A percentile compares a stretch with the other conserved stretches of the same genome.
Evolutionary conservation across 2,329 filamentous ascomycete genomes (phyloP).

Genomic region (Neoscytalidium dimidiatum): DNA sequence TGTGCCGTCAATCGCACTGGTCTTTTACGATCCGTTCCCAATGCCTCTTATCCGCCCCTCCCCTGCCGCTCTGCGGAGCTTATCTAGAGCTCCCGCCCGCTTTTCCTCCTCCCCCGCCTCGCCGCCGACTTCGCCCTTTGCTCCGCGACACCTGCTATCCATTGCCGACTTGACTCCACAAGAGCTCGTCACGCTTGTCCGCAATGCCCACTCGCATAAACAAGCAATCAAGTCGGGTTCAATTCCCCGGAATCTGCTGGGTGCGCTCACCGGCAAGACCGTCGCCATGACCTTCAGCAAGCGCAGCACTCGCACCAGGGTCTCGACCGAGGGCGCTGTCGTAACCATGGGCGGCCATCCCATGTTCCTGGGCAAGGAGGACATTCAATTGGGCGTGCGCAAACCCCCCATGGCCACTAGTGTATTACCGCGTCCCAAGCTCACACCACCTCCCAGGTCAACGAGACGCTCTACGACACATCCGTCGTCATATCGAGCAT

Average conservation of each 20-base stretch:
- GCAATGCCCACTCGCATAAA: constrained; percentile 80
- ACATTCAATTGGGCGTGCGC: constrained; percentile 89
- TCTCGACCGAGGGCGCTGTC: constrained; percentile 90
- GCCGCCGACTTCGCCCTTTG: constrained; percentile 56
- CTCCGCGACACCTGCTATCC: constrained; percentile 85
- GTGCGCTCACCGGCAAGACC: constrained; percentile 71
- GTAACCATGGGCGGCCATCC: constrained; percentile 86
- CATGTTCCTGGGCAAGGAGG: constrained; percentile 94
- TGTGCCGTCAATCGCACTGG: not conserved
- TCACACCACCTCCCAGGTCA: constrained; percentile 60
- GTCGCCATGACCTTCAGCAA: constrained; percentile 98
- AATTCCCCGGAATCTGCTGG: constrained; percentile 60
- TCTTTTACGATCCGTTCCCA: not conserved
- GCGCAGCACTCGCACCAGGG: constrained; percentile 86
- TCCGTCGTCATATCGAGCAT: constrained; percentile 86
- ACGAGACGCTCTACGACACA: constrained; percentile 93
- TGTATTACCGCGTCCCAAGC: not conserved
- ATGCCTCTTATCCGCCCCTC: constrained; percentile 37
- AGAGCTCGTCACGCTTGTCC: constrained; percentile 80
- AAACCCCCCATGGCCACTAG: not conserved
- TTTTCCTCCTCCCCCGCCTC: constrained; percentile 36
- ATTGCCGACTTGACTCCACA: constrained; percentile 80
- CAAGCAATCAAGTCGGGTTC: constrained; percentile 70
- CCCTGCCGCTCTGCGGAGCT: constrained; percentile 32
- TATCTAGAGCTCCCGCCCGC: constrained; percentile 32